These are phyloP conservation scores for Gaillardinia entomophila DNA, from an alignment of 805 yeast genomes.

Conservation along the genomic window DNA sequence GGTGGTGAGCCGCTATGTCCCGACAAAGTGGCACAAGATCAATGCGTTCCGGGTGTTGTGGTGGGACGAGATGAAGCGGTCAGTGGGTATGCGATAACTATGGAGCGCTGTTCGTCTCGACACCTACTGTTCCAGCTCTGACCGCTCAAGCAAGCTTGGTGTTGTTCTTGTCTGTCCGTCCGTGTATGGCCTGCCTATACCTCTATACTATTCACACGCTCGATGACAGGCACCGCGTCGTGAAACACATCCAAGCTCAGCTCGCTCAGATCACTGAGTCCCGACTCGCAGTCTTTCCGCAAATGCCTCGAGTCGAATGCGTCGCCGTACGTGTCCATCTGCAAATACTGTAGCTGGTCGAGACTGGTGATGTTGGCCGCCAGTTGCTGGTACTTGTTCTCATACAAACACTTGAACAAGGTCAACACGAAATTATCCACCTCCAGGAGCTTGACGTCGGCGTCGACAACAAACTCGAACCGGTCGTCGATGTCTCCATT, in stretches of 20 bases:
- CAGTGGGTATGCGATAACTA: no score
- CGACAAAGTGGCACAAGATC: constrained; percentile 49
- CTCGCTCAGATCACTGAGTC: constrained; percentile 14
- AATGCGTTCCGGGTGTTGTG: constrained; percentile 59
- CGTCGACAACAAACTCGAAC: constrained; percentile 74
- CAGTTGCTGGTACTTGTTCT: constrained; percentile 59
- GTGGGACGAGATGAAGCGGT: constrained; percentile 52
- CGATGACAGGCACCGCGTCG: constrained; percentile 4
- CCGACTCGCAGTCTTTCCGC: no score
- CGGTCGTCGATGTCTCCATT: constrained; percentile 84
- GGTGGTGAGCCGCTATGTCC: constrained; percentile 30
- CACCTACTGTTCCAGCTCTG: no score
- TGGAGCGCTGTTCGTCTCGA: no score
- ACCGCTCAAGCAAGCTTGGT: no score
- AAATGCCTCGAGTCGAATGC: constrained; percentile 13
- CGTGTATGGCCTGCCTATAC: no score
- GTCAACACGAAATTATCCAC: constrained; percentile 59
- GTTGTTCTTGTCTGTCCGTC: no score
- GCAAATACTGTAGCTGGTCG: constrained; percentile 56
- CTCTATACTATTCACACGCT: not conserved
- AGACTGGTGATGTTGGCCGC: constrained; percentile 37
- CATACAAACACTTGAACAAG: constrained; percentile 67
- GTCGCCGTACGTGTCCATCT: constrained; percentile 19
- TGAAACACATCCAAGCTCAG: constrained; percentile 4
- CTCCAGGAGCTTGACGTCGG: constrained; percentile 46